Conservation (phyloP, 129 eudicot genomes). For the Silybum marianum region DNA sequence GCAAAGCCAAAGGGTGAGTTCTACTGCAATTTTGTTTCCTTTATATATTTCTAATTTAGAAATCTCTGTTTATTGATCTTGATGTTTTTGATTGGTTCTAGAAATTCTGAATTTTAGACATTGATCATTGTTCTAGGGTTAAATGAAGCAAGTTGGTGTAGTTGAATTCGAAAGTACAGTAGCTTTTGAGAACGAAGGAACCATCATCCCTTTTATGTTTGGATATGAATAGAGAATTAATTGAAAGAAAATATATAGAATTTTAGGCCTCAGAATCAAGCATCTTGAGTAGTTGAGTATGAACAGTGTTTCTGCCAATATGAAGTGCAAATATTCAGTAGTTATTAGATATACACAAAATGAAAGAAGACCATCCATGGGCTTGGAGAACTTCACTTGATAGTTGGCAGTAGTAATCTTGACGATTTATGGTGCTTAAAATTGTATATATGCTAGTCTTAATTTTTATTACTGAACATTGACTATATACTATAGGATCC, state of each 20-base stretch:
- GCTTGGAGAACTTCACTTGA: background rate
- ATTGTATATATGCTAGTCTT: background rate
- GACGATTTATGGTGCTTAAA: background rate
- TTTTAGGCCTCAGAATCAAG: background rate
- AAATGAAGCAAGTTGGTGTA: background rate
- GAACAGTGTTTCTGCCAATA: background rate
- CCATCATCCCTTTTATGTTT: background rate
- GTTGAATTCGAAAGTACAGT: background rate
- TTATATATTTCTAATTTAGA: background rate
- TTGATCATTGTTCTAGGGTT: background rate
- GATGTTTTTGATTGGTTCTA: background rate
- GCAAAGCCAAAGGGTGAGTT: conserved; percentile 60
- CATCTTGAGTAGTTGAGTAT: background rate
- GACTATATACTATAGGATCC: background rate
- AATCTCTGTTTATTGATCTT: background rate
- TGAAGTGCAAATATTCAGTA: background rate
- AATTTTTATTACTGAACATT: background rate
- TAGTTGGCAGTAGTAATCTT: background rate
- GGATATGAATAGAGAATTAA: background rate
- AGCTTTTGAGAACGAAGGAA: background rate
- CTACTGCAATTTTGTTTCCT: background rate
- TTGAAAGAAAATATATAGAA: background rate
- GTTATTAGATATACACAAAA: background rate
- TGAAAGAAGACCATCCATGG: background rate
- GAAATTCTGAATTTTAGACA: background rate